Conservation (phyloP, 176 grass and related monocot genomes). For the Pharus latifolius region DNA sequence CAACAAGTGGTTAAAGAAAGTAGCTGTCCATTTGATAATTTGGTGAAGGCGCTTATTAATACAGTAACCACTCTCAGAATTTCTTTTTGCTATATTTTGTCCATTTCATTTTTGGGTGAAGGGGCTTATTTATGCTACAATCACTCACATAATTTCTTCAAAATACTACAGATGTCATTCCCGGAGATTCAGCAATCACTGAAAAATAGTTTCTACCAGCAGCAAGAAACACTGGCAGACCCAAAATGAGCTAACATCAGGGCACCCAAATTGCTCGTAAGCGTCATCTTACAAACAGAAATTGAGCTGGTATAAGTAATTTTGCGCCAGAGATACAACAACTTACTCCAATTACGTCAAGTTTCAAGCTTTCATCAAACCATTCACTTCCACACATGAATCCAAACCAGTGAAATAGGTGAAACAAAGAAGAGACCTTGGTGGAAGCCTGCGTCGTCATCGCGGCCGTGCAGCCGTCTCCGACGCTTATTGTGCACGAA, state of each 20-base stretch:
- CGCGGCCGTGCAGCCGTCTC: constrained; percentile 56
- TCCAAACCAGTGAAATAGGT: neutral
- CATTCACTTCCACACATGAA: neutral
- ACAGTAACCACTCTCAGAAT: too few species aligned
- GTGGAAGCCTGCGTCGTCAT: constrained; percentile 90
- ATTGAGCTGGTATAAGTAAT: too few species aligned
- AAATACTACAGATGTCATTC: neutral
- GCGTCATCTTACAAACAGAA: too few species aligned
- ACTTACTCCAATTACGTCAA: neutral
- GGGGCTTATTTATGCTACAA: too few species aligned
- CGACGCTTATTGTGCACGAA: constrained; percentile 49
- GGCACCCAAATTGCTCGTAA: neutral
- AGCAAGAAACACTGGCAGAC: too few species aligned
- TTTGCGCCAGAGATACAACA: neutral
- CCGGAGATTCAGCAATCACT: neutral
- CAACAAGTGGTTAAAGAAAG: neutral
- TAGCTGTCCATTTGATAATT: neutral
- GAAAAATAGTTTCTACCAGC: neutral
- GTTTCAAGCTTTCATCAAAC: neutral
- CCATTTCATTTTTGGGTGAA: too few species aligned
- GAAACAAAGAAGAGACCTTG: constrained; percentile 34
- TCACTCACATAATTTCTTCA: too few species aligned
- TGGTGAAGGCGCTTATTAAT: neutral
- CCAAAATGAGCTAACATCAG: too few species aligned
- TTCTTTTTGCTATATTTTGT: too few species aligned